Percentiles rank a stretch among this genome's conserved stretches.
These are phyloP conservation scores for Pyrenophora teres DNA, from an alignment of 2,329 filamentous ascomycete genomes.

Conservation along the genomic window DNA sequence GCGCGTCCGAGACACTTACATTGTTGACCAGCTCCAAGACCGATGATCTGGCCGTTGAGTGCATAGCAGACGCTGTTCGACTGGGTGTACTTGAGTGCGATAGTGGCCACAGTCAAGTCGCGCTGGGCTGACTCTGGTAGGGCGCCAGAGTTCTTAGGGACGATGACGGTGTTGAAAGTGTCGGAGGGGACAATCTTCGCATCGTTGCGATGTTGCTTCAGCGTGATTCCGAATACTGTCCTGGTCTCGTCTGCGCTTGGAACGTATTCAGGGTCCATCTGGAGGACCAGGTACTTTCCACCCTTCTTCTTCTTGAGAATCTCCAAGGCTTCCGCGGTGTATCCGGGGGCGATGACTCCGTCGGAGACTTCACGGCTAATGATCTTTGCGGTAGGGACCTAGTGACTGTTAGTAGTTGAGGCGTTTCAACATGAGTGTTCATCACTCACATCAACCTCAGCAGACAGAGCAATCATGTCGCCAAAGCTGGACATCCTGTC, in stretches of 20 bases:
- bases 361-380: conserved; percentile 98
- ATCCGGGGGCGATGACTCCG: conserved; percentile 90
- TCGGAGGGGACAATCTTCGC: conserved; percentile 77
- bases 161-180: conserved; percentile 84
- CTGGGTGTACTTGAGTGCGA: conserved; percentile 96
- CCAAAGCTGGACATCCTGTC: conserved; percentile 99
- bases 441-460: conserved; percentile 72
- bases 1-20: conserved; percentile 48
- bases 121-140: conserved; percentile 82
- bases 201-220: conserved; percentile 93
- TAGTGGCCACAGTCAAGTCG: conserved; percentile 92
- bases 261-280: conserved; percentile 88
- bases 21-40: conserved; percentile 94
- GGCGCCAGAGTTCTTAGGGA: conserved; percentile 74
- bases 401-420: conserved; percentile 1
- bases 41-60: conserved; percentile 88
- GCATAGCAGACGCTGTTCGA: conserved; percentile 99
- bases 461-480: conserved; percentile 91
- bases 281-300: conserved; percentile 91
- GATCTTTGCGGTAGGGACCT: conserved; percentile 86
- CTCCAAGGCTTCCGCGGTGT: conserved; percentile 81
- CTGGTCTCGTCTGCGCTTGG: conserved; percentile 77
- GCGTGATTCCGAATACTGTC: conserved; percentile 85
- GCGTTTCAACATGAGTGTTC: neutral
- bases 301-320: conserved; percentile 98